These are phyloP conservation scores for Logfia minima DNA, from an alignment of 129 eudicot genomes.

Conservation along the genomic window DNA sequence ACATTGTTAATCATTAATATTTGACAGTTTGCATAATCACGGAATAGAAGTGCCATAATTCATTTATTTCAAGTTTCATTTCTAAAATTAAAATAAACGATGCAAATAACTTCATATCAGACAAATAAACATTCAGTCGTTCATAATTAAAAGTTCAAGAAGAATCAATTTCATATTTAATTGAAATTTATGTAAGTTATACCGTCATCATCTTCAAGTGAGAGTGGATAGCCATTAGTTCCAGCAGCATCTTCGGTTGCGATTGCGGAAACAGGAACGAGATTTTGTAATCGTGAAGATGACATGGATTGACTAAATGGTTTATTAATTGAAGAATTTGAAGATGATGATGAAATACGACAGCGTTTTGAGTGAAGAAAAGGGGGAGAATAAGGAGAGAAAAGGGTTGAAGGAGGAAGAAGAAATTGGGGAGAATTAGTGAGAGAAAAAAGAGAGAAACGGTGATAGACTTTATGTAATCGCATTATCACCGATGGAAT, in stretches of 20 bases:
- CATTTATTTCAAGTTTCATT: too few relatives aligned
- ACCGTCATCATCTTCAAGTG: conserved; percentile 46
- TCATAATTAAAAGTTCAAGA: too few relatives aligned
- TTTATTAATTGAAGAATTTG: not conserved
- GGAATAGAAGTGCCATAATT: too few relatives aligned
- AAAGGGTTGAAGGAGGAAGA: conserved; percentile 29
- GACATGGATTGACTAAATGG: conserved; percentile 36
- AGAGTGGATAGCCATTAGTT: conserved; percentile 32
- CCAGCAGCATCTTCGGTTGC: conserved; percentile 44
- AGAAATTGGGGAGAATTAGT: conserved; percentile 30
- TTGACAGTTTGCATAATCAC: too few relatives aligned
- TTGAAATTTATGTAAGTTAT: not conserved
- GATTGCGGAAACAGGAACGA: conserved; percentile 46
- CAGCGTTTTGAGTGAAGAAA: conserved; percentile 26
- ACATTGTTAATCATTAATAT: not conserved
- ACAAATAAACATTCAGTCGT: not conserved
- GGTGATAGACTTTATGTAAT: conserved; percentile 77
- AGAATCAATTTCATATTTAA: too few relatives aligned
- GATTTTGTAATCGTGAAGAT: conserved; percentile 46
- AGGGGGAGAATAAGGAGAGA: conserved; percentile 27
- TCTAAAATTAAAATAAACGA: too few relatives aligned
- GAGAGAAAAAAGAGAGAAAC: conserved; percentile 51
- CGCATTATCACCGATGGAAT: conserved; percentile 37
- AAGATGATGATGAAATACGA: conserved; percentile 31
- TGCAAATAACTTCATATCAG: not conserved